Percentiles rank a stretch among this genome's conserved stretches.
Evolutionary conservation across 306 rosid genomes (phyloP).

Genomic region (Gastrolobium bilobum): DNA sequence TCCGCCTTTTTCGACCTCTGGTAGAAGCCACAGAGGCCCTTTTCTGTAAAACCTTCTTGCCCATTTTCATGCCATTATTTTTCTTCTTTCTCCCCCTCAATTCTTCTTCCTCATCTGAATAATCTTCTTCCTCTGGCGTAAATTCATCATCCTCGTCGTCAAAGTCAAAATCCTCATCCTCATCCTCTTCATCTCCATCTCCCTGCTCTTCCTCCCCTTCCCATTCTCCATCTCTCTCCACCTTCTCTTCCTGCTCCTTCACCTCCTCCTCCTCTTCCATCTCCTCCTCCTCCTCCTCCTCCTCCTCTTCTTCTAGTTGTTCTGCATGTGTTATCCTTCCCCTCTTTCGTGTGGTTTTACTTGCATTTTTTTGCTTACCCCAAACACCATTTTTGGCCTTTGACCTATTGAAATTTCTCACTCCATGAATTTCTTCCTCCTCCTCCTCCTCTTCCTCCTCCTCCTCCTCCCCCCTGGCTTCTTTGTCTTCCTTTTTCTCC

Average conservation of each 20-base stretch:
- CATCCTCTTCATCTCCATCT: constrained; percentile 53
- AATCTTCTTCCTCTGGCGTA: constrained; percentile 81
- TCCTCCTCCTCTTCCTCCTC: constrained; percentile 60
- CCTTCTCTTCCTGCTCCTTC: constrained; percentile 29
- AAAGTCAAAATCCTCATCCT: constrained; percentile 50
- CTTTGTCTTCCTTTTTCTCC: constrained; percentile 45
- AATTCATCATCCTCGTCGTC: constrained; percentile 92
- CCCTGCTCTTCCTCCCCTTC: constrained; percentile 45
- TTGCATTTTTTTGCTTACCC: constrained; percentile 38
- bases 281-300: constrained; percentile 45
- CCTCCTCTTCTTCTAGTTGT: constrained; percentile 45
- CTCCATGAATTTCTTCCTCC: constrained; percentile 53
- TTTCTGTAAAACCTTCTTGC: constrained; percentile 60
- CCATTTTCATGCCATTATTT: constrained; percentile 53
- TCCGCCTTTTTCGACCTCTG: constrained; percentile 61
- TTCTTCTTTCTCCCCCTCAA: constrained; percentile 58
- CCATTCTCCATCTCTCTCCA: constrained; percentile 43
- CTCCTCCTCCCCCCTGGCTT: constrained; percentile 41
- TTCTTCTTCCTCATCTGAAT: constrained; percentile 72
- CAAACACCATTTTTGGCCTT: constrained; percentile 51
- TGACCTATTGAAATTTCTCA: constrained; percentile 58
- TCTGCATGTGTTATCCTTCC: constrained; percentile 41
- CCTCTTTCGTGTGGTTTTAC: constrained; percentile 51
- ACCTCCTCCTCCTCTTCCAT: constrained; percentile 48
- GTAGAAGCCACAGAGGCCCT: constrained; percentile 47